These are phyloP conservation scores for Shiraia bambusicola DNA, from an alignment of 2,329 filamentous ascomycete genomes.

Conservation along the genomic window DNA sequence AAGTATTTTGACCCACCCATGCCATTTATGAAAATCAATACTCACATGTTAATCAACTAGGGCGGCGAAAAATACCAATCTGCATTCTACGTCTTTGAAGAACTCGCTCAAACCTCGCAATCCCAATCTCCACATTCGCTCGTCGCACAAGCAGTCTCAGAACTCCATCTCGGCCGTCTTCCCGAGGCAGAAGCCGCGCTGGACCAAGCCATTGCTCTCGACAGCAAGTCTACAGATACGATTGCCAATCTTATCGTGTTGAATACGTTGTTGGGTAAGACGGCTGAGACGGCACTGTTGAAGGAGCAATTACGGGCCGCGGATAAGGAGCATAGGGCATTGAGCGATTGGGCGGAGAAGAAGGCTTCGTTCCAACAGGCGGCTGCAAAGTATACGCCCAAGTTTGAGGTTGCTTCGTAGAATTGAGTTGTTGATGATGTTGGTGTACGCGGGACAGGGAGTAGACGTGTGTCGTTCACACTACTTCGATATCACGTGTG, in stretches of 20 bases:
- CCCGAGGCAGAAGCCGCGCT: slow-evolving; percentile 89
- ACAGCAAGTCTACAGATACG: slow-evolving; percentile 69
- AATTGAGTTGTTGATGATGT: too few species aligned
- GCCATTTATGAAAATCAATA: not conserved
- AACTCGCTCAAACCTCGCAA: slow-evolving; percentile 83
- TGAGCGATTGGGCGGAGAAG: slow-evolving; percentile 80
- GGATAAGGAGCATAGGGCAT: slow-evolving; percentile 68
- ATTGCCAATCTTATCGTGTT: slow-evolving; percentile 84
- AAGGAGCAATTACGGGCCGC: slow-evolving; percentile 54
- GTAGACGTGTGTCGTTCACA: not conserved
- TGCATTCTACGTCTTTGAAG: slow-evolving; percentile 96
- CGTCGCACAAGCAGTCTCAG: slow-evolving; percentile 84
- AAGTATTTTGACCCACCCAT: slow-evolving; percentile 59
- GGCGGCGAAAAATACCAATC: slow-evolving; percentile 96
- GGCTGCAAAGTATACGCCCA: slow-evolving; percentile 81
- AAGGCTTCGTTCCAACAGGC: slow-evolving; percentile 83
- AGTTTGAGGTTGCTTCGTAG: slow-evolving; percentile 59
- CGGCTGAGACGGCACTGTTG: slow-evolving; percentile 59
- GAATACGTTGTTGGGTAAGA: slow-evolving; percentile 72
- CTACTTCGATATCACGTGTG: not conserved
- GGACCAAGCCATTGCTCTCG: slow-evolving; percentile 74
- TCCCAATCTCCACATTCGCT: slow-evolving; percentile 75
- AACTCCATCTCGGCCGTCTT: slow-evolving; percentile 83
- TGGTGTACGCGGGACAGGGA: slow-evolving; percentile 21
- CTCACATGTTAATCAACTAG: slow-evolving; percentile 51